A percentile compares a stretch with the other conserved stretches of the same genome.
Evolutionary conservation across 2,329 filamentous ascomycete species (phyloP).

Genomic region (Aspergillus tamarii): DNA sequence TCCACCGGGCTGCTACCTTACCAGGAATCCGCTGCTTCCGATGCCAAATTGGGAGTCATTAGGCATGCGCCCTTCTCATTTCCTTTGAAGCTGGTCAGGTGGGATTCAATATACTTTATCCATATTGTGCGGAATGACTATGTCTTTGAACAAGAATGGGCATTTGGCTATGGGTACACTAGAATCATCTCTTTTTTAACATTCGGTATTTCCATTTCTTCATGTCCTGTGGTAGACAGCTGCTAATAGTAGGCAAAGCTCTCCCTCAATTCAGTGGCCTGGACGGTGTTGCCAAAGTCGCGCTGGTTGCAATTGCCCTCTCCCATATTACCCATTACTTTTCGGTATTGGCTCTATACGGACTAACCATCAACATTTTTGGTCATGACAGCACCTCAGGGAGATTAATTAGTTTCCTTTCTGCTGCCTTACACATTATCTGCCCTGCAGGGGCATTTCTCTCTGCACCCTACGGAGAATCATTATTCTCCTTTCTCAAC

Average conservation of each 20-base stretch:
- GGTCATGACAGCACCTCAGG: constrained; percentile 34
- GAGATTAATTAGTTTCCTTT: constrained; percentile 55
- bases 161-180: constrained; percentile 62
- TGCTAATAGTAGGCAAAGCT: constrained; percentile 25
- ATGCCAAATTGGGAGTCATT: constrained; percentile 12
- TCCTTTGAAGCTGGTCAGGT: constrained; percentile 56
- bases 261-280: constrained; percentile 26
- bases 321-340: constrained; percentile 76
- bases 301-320: constrained; percentile 64
- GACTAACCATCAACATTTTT: constrained; percentile 63
- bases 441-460: constrained; percentile 90
- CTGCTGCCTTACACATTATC: constrained; percentile 76
- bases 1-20: constrained; percentile 57
- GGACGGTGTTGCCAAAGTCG: constrained; percentile 27
- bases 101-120: constrained; percentile 66
- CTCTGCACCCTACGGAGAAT: constrained; percentile 82
- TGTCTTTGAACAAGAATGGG: constrained; percentile 68
- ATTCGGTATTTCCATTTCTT: constrained; percentile 31
- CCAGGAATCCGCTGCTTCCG: constrained; percentile 14
- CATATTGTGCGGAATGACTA: constrained; percentile 58
- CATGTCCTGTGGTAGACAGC: background rate
- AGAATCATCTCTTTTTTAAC: constrained; percentile 45
- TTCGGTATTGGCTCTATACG: constrained; percentile 73
- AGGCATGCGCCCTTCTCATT: constrained; percentile 22
- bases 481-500: constrained; percentile 75